These are phyloP conservation scores for Heliamphora exappendiculata DNA, from an alignment of 148 eudicot genomes.

Conservation along the genomic window DNA sequence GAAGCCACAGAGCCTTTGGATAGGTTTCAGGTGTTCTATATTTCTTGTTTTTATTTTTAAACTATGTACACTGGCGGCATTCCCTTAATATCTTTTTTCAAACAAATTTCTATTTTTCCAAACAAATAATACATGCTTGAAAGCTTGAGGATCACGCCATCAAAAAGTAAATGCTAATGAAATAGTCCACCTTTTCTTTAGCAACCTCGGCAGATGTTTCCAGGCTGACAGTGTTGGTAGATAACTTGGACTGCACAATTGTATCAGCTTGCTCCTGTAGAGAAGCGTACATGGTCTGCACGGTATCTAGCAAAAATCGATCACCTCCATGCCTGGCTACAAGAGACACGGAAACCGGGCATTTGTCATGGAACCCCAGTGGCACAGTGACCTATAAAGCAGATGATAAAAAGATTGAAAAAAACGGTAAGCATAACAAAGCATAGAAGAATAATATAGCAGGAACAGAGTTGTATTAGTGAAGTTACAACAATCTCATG, in stretches of 20 bases:
- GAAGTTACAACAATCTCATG: background rate
- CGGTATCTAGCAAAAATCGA: slow-evolving; percentile 67
- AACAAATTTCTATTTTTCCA: no score
- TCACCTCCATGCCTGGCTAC: slow-evolving; percentile 89
- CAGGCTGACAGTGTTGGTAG: slow-evolving; percentile 36
- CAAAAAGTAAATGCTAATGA: slow-evolving; percentile 3
- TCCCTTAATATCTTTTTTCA: no score
- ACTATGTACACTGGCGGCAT: no score
- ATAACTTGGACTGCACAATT: slow-evolving; percentile 44
- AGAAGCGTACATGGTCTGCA: slow-evolving; percentile 57
- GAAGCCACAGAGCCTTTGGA: no score
- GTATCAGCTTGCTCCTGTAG: slow-evolving; percentile 59
- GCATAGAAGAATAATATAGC: background rate
- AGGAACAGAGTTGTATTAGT: background rate
- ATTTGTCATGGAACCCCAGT: slow-evolving; percentile 62
- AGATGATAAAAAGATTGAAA: background rate
- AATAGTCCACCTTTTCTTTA: slow-evolving; percentile 71
- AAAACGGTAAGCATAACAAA: background rate
- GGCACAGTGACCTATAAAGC: slow-evolving; percentile 65
- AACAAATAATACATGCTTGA: background rate
- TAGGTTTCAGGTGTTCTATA: no score
- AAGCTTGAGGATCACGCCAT: background rate
- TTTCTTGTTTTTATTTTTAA: no score
- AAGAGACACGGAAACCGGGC: slow-evolving; percentile 78
- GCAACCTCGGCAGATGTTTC: slow-evolving; percentile 76